Conservation (phyloP, 2,329 filamentous ascomycete genomes). For the Magnaporthales sp. region DNA sequence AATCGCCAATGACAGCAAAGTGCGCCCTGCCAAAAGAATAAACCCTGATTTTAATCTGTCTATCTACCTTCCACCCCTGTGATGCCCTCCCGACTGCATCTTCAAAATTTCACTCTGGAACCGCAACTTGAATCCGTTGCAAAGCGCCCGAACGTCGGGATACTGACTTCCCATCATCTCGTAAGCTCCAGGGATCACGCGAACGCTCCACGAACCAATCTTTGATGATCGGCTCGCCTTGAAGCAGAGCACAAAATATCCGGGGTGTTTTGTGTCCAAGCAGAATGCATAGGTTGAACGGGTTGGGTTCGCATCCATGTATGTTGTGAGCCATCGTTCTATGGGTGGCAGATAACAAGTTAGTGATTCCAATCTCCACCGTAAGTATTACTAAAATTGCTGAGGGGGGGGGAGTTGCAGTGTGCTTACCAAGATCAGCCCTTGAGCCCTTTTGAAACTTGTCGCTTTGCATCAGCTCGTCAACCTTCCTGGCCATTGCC, state of each 20-base stretch:
- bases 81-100: slow-evolving; percentile 28
- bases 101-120: slow-evolving; percentile 59
- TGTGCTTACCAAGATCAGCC: slow-evolving; percentile 69
- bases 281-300: slow-evolving; percentile 94
- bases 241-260: slow-evolving; percentile 95
- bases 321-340: slow-evolving; percentile 95
- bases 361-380: background rate
- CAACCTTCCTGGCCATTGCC: slow-evolving; percentile 95
- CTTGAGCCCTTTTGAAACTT: slow-evolving; percentile 82
- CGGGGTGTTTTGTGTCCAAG: slow-evolving; percentile 82
- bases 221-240: slow-evolving; percentile 73
- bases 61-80: background rate
- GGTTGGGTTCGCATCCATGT: slow-evolving; percentile 91
- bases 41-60: background rate
- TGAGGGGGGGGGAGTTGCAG: background rate
- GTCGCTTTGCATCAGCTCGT: slow-evolving; percentile 90
- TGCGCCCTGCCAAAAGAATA: background rate
- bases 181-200: slow-evolving; percentile 87
- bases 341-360: slow-evolving; percentile 16
- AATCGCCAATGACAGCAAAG: background rate
- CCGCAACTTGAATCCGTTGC: slow-evolving; percentile 92
- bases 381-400: background rate
- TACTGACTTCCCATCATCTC: slow-evolving; percentile 84
- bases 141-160: slow-evolving; percentile 88
- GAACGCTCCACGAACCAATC: slow-evolving; percentile 74